Evolutionary conservation across 306 rosid species (phyloP).

Genomic region (Inga leiocalycina): DNA sequence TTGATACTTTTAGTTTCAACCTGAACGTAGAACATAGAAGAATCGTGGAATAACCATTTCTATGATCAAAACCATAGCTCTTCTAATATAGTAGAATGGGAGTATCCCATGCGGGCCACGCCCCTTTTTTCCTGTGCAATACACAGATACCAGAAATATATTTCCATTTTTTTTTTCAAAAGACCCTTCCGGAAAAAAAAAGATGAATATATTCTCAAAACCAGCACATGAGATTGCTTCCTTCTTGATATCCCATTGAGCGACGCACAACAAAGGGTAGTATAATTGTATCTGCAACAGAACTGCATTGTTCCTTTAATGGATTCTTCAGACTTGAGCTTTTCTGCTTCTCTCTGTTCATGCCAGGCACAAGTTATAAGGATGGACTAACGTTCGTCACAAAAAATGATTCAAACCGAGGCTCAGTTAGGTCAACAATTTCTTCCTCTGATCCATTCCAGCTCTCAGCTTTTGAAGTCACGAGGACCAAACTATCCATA

Average conservation of each 20-base stretch:
- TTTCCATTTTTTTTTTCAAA: not conserved
- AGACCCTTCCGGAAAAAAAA: not conserved
- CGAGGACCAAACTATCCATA: constrained; percentile 55
- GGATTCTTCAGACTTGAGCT: constrained; percentile 5
- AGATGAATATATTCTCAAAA: constrained; percentile 22
- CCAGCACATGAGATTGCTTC: constrained; percentile 15
- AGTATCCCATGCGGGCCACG: constrained; percentile 13
- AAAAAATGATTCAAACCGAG: constrained; percentile 80
- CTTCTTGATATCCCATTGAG: constrained; percentile 24
- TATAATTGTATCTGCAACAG: constrained; percentile 9
- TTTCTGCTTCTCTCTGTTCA: constrained; percentile 24
- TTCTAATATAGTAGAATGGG: constrained; percentile 2
- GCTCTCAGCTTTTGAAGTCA: constrained; percentile 55
- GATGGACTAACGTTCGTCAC: constrained; percentile 43
- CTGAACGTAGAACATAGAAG: not conserved
- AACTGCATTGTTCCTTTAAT: not conserved
- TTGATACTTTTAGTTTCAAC: not conserved
- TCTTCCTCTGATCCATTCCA: constrained; percentile 63
- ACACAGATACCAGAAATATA: constrained; percentile 33
- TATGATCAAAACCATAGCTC: too few relatives aligned
- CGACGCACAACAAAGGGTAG: not conserved
- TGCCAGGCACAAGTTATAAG: constrained; percentile 16
- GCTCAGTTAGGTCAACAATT: constrained; percentile 81
- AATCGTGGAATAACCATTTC: not conserved
- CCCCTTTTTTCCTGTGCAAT: constrained; percentile 20